Evolutionary conservation across 805 yeast genomes (phyloP), one percentile per base, ranked within the genome.

Genomic region (Wickerhamiella azyma): DNA sequence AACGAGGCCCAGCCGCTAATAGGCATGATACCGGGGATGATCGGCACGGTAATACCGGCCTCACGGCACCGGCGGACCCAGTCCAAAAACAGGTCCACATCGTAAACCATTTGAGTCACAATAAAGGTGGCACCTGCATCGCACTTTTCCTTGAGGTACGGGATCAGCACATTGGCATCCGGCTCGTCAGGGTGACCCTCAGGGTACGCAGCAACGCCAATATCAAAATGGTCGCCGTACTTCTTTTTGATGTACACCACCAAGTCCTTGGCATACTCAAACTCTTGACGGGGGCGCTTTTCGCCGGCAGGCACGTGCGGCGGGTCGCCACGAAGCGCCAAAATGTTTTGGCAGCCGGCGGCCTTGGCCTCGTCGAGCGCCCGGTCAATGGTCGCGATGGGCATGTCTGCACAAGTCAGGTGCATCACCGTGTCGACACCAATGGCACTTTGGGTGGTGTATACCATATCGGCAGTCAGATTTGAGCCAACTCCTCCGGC

Each of bases 351-450:
- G 62, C 98, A 92, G 2, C 98, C 98, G 0, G 95, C 79, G 26
- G 77, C 75, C 59, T 79, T 84, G 0, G 97, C 98, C 49, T 77
- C 77, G 48, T 77, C 72, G 53, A 89, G 71, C 4, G 98, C 97
- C 49, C 77, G 73, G 59, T 88, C 96, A 52, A 92, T 82, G 52
- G 80, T 68, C 36, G 74, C 75, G 26, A 77, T 69, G 26, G 86
- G 76, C 98, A 92, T 92, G 57, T 88, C 89, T 14, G 96, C 86
- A 59, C 98, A 92, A 2, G 98, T 92, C 65, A 92, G 70, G 63
- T 92, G 98, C 96, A 92, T 88, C 62, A 97, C 92, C 0, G 97
- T 89, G 58, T 89, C 97, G 50, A 89, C 68, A 8, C 96, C 96
- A 46, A 88, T 69, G 2, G 85, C 88, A 2, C 88, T 78, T 55